These are phyloP conservation scores for Hypoxylon lienhwacheense DNA, from an alignment of 495 filamentous ascomycete species.

Conservation along the genomic window DNA sequence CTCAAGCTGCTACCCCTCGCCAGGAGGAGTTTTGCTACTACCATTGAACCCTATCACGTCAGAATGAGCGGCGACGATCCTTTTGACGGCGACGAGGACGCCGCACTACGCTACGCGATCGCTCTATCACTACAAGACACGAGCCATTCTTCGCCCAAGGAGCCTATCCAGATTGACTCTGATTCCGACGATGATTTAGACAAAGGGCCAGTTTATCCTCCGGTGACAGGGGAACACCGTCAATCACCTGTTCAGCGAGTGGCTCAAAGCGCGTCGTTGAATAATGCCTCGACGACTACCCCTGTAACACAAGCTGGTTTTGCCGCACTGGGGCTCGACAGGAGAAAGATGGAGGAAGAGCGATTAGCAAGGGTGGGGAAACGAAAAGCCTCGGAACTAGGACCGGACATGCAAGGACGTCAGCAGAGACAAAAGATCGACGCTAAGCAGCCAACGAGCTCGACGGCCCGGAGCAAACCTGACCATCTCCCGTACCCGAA, in stretches of 20 bases:
- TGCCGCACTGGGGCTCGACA: constrained; percentile 59
- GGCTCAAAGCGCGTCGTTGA: too few relatives aligned
- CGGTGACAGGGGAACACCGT: constrained; percentile 10
- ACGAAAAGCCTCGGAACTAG: constrained; percentile 53
- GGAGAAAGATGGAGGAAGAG: constrained; percentile 85
- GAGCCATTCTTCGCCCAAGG: constrained; percentile 7
- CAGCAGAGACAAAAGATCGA: constrained; percentile 36
- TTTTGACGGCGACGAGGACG: constrained; percentile 47
- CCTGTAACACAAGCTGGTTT: constrained; percentile 7
- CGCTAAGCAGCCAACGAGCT: not conserved
- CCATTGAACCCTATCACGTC: not conserved
- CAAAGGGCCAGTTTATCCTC: constrained; percentile 18
- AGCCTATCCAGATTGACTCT: constrained; percentile 25
- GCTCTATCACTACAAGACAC: constrained; percentile 47
- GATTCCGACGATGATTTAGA: constrained; percentile 33
- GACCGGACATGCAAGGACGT: constrained; percentile 11
- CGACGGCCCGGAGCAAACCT: constrained; percentile 3
- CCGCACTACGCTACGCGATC: constrained; percentile 49
- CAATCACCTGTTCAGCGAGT: too few relatives aligned
- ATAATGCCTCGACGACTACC: not conserved
- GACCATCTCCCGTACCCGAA: constrained; percentile 60
- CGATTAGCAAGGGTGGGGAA: constrained; percentile 69
- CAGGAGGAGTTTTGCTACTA: not conserved
- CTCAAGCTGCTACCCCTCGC: not conserved
- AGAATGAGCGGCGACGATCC: constrained; percentile 28